Evolutionary conservation across 2,329 filamentous ascomycete genomes (phyloP).

Genomic region (Passalora sequoiae): DNA sequence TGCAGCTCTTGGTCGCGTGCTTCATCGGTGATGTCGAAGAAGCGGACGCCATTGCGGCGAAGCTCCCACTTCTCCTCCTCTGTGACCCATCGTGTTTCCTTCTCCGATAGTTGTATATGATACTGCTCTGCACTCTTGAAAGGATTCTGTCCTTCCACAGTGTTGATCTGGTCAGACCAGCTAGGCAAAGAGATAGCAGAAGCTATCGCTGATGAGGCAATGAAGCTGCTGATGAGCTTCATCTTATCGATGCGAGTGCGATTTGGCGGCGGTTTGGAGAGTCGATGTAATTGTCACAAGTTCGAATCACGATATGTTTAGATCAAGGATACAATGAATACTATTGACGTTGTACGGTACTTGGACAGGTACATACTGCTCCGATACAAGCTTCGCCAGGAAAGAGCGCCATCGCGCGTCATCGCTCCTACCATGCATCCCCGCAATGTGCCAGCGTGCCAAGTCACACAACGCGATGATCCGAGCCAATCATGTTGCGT

Average conservation of each 20-base stretch:
- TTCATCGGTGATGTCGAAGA: conserved; percentile 85
- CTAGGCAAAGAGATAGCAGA: conserved; percentile 23
- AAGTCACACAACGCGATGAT: too few species aligned
- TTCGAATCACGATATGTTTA: too few species aligned
- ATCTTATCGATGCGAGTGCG: conserved; percentile 12
- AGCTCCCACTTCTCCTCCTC: conserved; percentile 95
- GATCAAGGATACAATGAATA: too few species aligned
- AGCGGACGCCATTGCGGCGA: conserved; percentile 71
- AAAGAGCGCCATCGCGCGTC: too few species aligned
- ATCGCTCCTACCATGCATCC: too few species aligned
- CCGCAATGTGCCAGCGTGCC: too few species aligned
- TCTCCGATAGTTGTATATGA: conserved; percentile 79
- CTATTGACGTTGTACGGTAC: too few species aligned
- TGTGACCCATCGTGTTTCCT: conserved; percentile 78
- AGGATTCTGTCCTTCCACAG: conserved; percentile 26
- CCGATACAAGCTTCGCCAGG: too few species aligned
- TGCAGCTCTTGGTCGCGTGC: conserved; percentile 47
- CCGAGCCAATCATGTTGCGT: too few species aligned
- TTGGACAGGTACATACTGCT: too few species aligned
- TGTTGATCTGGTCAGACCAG: conserved; percentile 18
- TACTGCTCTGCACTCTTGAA: conserved; percentile 49
- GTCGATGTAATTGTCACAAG: too few species aligned
- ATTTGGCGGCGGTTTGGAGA: too few species aligned
- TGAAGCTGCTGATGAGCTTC: conserved; percentile 22
- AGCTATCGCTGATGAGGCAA: conserved; percentile 21